Conservation (phyloP, 345 rosid genomes). For the Gynandropsis gynandra region DNA sequence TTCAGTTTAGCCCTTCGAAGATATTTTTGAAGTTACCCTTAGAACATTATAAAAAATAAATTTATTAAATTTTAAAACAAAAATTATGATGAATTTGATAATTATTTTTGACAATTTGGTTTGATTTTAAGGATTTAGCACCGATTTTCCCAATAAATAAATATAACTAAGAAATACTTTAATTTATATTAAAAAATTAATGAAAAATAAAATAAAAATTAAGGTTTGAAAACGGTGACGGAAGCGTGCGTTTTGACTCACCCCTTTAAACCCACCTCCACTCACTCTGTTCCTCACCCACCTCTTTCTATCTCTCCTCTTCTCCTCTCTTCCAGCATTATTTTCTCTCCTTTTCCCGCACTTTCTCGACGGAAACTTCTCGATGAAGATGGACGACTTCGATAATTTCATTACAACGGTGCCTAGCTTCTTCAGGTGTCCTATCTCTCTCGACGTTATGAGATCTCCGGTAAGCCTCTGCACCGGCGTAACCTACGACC, state of each 20-base stretch:
- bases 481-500: slow-evolving; percentile 96
- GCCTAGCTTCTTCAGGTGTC: slow-evolving; percentile 80
- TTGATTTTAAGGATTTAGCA: no score
- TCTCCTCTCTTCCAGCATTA: slow-evolving; percentile 36
- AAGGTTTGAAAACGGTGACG: slow-evolving; percentile 18
- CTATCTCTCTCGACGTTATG: slow-evolving; percentile 96
- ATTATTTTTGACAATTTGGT: no score
- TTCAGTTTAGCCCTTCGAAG: no score
- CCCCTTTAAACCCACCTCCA: slow-evolving; percentile 31
- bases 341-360: slow-evolving; percentile 6
- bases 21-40: no score
- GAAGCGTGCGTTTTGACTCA: slow-evolving; percentile 27
- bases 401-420: slow-evolving; percentile 47
- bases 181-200: neutral
- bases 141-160: no score
- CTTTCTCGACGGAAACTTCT: neutral
- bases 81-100: no score
- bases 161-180: no score
- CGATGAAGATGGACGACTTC: slow-evolving; percentile 51
- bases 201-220: slow-evolving; percentile 5
- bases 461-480: slow-evolving; percentile 83
- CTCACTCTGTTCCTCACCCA: slow-evolving; percentile 30
- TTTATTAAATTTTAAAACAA: no score
- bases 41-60: no score
- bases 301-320: slow-evolving; percentile 38